These are phyloP conservation scores for Astrocystis sublimbata DNA, from an alignment of 495 filamentous ascomycete genomes.

Conservation along the genomic window DNA sequence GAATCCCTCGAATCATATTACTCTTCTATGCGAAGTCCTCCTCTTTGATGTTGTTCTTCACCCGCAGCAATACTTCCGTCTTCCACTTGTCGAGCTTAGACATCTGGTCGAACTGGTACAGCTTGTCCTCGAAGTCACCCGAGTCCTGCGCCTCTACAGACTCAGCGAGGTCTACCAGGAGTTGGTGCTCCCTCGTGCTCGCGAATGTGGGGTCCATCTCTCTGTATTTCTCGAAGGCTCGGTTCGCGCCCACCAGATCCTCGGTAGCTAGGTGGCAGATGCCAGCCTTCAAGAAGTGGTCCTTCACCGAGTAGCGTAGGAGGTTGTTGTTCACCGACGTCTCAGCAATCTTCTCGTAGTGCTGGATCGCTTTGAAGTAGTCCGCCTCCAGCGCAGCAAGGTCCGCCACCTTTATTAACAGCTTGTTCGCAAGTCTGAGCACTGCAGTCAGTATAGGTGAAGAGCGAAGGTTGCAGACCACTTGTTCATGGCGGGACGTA, in stretches of 20 bases:
- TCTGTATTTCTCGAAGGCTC: constrained; percentile 76
- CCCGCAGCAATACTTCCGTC: constrained; percentile 76
- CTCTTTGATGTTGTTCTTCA: constrained; percentile 82
- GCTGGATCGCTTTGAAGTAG: constrained; percentile 76
- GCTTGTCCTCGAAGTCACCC: constrained; percentile 79
- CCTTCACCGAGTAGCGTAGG: constrained; percentile 90
- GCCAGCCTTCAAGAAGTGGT: constrained; percentile 89
- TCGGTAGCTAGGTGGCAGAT: constrained; percentile 77
- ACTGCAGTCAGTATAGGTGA: constrained; percentile 21
- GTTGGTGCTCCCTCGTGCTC: constrained; percentile 72
- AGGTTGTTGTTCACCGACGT: constrained; percentile 72
- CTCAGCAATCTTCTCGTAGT: constrained; percentile 78
- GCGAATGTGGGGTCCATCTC: constrained; percentile 79
- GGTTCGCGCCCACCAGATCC: constrained; percentile 72
- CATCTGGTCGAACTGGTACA: constrained; percentile 85
- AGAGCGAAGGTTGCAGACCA: not conserved
- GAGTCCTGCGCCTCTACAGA: constrained; percentile 72
- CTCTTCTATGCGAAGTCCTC: constrained; percentile 49
- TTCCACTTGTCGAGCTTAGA: constrained; percentile 95
- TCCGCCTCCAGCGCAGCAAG: constrained; percentile 75
- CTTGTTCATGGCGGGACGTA: constrained; percentile 44
- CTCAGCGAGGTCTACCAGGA: constrained; percentile 71
- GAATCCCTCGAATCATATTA: constrained; percentile 5
- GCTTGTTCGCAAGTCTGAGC: constrained; percentile 79
- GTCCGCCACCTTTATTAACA: constrained; percentile 85